Base-by-base conservation (phyloP, 1,139 yeast species). In the Debaryomyces sp. region DNA sequence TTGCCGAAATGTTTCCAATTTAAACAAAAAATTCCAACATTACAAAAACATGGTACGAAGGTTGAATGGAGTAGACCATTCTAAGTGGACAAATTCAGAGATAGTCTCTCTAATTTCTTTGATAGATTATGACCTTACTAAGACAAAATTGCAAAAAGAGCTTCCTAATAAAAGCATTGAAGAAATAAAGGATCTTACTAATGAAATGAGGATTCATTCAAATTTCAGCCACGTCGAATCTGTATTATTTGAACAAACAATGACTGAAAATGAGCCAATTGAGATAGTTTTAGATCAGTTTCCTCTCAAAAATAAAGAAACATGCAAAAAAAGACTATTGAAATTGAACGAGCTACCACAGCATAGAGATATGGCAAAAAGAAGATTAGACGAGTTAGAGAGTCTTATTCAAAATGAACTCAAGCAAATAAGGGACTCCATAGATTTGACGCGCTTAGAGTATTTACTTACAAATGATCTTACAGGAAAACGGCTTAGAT, bases 121-220 rank as follows among this genome's bases (percentile, higher is more conserved):
- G n/a, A 17, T 37, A 2, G 29, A 38, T 17, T 30, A 30, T 23
- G 36, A 24, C 13, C 41, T 38, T 10, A 17, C 43, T 9, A 30
- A 21, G 15, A 12, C 24, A 10, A 22, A 1, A 10, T 30, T 44
- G 24, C 21, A 33, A 12, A 44, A 55, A 37, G 55, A 54, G 32
- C 46, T 58, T 17, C 61, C 61, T 4, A 57, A 53, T 37, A 44
- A 38, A 32, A 36, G 47, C 1, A 33, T 46, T 8, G 52, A 51
- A 10, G 59, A 53, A 17, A 49, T 58, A 6, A 36, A 29, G 10
- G 12, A 15, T 9, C 12, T 46, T 27, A 12, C 47, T 8, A 17
- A 44, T 3, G 12, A 23, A 9, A 15, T 49, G 9, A 9, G 30
- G 5, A 15, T 37, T 9, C 21, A 36, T 17, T 30, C 27, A 6